Evolutionary conservation across 352 stramenopile species (phyloP).

Genomic region (Phytopythium vexans): DNA sequence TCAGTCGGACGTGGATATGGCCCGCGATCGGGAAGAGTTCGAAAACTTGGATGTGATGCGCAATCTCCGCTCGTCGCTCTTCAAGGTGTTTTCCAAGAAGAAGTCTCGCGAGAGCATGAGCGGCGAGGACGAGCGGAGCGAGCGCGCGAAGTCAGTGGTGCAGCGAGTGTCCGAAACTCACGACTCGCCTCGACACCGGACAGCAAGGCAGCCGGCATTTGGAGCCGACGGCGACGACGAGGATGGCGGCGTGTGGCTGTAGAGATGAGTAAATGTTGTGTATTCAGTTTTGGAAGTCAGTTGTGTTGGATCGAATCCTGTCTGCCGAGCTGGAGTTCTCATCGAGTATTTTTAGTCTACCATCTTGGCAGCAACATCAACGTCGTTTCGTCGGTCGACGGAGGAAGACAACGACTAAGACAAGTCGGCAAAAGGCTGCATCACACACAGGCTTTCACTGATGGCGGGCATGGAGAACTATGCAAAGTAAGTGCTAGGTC

Average conservation of each 20-base stretch:
- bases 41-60: conserved; percentile 32
- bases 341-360: no score
- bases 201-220: conserved; percentile 14
- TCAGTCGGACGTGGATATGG: conserved; percentile 21
- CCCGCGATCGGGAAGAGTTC: conserved; percentile 19
- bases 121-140: conserved; percentile 6
- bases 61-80: conserved; percentile 34
- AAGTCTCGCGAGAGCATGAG: conserved; percentile 4
- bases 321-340: no score
- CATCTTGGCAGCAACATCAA: not conserved
- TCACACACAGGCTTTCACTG: not conserved
- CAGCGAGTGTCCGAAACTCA: conserved; percentile 23
- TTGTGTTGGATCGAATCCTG: no score
- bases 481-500: conserved; percentile 17
- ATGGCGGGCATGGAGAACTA: conserved; percentile 42
- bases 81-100: conserved; percentile 20
- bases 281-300: not conserved
- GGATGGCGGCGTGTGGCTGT: conserved; percentile 61
- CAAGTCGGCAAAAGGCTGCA: no score
- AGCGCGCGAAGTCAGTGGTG: conserved; percentile 5
- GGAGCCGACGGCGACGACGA: conserved; percentile 28
- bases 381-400: not conserved
- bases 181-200: conserved; percentile 21
- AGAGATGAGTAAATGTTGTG: conserved; percentile 5
- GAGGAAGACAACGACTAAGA: not conserved